Evolutionary conservation across 23 red algal species (phyloP).

Genomic region (Rhodosorus marinus): DNA sequence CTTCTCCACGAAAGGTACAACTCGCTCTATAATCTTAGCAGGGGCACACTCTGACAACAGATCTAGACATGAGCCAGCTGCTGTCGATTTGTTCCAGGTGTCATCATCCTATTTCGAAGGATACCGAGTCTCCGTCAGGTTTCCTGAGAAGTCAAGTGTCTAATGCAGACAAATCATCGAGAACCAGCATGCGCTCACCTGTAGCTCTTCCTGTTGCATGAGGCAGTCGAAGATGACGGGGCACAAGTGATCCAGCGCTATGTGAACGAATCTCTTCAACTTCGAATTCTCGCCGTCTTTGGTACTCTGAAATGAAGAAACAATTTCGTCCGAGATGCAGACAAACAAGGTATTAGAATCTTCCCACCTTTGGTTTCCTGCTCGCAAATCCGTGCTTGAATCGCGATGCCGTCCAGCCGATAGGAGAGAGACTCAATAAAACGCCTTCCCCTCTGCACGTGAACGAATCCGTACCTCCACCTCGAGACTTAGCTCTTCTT

Average conservation of each 20-base stretch:
- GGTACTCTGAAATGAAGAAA: too few species aligned
- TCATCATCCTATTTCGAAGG: slow-evolving; percentile 89
- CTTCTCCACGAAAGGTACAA: slow-evolving; percentile 64
- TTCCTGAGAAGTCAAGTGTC: too few species aligned
- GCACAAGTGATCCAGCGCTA: slow-evolving; percentile 52
- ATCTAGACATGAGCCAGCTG: slow-evolving; percentile 66
- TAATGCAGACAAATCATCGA: too few species aligned
- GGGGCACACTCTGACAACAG: slow-evolving; percentile 63
- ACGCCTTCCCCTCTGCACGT: too few species aligned
- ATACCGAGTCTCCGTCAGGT: too few species aligned
- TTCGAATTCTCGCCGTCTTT: background rate
- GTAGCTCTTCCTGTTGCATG: slow-evolving; percentile 12
- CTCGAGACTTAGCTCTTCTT: slow-evolving; percentile 59
- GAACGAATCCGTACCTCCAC: too few species aligned
- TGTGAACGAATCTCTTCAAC: slow-evolving; percentile 45
- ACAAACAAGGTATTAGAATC: too few species aligned
- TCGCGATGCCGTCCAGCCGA: too few species aligned
- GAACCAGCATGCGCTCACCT: too few species aligned
- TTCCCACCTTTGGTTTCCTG: slow-evolving; percentile 11
- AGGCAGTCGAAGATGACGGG: slow-evolving; percentile 59
- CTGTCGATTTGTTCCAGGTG: slow-evolving; percentile 72
- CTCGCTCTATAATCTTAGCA: slow-evolving; percentile 36
- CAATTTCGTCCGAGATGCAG: too few species aligned
- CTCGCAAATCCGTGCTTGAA: slow-evolving; percentile 16
- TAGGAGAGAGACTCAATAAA: too few species aligned